Conservation (phyloP, 2,329 filamentous ascomycete species). For the Trichophyton verrucosum region DNA sequence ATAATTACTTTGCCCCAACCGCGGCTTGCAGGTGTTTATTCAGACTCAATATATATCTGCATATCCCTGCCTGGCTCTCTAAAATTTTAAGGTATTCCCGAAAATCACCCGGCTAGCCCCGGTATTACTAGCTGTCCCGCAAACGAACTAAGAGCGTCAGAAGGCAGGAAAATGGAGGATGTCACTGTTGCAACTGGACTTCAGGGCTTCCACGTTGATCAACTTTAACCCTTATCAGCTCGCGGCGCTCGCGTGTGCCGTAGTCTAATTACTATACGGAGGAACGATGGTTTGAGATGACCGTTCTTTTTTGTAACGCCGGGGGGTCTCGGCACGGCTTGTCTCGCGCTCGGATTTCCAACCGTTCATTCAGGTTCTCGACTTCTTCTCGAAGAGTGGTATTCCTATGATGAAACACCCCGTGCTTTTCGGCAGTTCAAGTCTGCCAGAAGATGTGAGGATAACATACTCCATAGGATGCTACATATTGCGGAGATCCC, state of each 20-base stretch:
- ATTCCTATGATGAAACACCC: neutral
- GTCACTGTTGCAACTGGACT: slow-evolving; percentile 5
- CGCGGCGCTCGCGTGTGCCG: slow-evolving; percentile 1
- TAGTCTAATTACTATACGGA: slow-evolving; percentile 1
- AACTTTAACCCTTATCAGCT: neutral
- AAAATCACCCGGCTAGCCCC: slow-evolving; percentile 3
- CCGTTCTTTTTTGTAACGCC: neutral
- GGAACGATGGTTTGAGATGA: neutral
- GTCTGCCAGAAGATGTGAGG: neutral
- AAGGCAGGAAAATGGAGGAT: neutral
- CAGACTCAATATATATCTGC: neutral
- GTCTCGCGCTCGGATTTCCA: neutral
- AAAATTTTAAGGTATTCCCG: neutral
- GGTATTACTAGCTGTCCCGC: neutral
- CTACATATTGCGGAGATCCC: slow-evolving; percentile 1
- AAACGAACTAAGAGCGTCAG: neutral
- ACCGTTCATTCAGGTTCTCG: neutral
- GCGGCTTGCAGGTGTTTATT: neutral
- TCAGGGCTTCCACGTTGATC: slow-evolving; percentile 2
- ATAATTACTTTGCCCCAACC: neutral
- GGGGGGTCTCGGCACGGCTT: neutral
- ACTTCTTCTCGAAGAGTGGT: neutral
- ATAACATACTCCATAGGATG: neutral
- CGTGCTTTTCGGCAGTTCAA: slow-evolving; percentile 1
- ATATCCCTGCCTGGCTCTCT: neutral